Percentiles rank a stretch among this genome's conserved stretches.
Evolutionary conservation across 495 filamentous ascomycete genomes (phyloP).

Genomic region (Podospora bellae-mahoneyi): DNA sequence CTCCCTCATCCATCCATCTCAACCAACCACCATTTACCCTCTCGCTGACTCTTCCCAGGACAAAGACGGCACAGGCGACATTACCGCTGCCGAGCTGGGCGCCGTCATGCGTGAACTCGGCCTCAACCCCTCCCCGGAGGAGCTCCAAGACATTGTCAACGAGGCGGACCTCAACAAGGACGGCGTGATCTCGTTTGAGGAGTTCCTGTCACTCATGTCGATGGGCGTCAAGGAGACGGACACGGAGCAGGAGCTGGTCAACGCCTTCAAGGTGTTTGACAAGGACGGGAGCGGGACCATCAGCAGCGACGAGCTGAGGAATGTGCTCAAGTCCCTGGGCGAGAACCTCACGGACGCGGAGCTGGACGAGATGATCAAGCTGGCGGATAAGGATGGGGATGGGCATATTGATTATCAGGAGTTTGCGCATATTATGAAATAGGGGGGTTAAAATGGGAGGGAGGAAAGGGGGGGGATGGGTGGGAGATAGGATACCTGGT

Average conservation of each 20-base stretch:
- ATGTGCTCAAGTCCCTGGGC: constrained; percentile 45
- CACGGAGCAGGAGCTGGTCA: constrained; percentile 45
- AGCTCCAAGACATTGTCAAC: constrained; percentile 47
- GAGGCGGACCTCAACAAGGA: constrained; percentile 46
- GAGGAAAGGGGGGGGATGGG: background rate
- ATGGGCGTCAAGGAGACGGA: constrained; percentile 38
- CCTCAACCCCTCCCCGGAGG: constrained; percentile 41
- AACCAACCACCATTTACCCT: background rate
- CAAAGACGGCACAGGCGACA: constrained; percentile 77
- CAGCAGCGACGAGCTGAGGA: constrained; percentile 43
- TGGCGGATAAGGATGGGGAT: constrained; percentile 47
- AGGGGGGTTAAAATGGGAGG: background rate
- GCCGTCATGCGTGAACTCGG: constrained; percentile 47
- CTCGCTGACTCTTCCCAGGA: constrained; percentile 39
- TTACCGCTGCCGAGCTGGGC: constrained; percentile 43
- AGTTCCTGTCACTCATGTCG: constrained; percentile 50
- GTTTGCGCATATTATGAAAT: constrained; percentile 85
- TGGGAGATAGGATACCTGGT: background rate
- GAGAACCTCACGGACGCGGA: constrained; percentile 47
- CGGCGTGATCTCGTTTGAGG: constrained; percentile 47
- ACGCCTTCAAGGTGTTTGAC: constrained; percentile 50
- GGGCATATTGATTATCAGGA: constrained; percentile 64
- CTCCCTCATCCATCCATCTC: background rate
- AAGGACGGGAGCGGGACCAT: constrained; percentile 49
- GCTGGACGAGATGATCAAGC: constrained; percentile 48